A percentile compares a stretch with the other conserved stretches of the same genome.
phyloP scores from a whole-genome alignment of 2,329 filamentous ascomycete genomes.

The Graphiopsis chlorocephala region DNA sequence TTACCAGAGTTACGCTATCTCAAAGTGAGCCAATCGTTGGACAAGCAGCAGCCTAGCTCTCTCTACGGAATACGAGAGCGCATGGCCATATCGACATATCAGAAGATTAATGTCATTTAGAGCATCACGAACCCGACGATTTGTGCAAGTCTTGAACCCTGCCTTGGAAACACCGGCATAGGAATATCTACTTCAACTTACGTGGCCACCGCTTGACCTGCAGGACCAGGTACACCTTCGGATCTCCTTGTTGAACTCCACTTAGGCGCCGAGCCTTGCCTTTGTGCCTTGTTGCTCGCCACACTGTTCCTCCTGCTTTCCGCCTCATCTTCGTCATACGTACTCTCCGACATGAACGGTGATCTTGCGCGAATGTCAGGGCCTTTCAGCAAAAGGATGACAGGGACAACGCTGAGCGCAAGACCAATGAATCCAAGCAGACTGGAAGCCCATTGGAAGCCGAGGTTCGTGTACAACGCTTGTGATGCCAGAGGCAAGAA shows the following conservation, averaged over 20 bases:
- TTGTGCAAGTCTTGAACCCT: background rate
- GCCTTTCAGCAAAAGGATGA: constrained; percentile 37
- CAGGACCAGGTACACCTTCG: constrained; percentile 7
- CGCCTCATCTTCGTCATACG: constrained; percentile 27
- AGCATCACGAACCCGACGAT: background rate
- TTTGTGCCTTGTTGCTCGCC: constrained; percentile 11
- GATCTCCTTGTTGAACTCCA: constrained; percentile 12
- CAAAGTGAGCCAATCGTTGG: background rate
- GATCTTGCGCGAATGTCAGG: constrained; percentile 26
- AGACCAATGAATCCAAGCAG: constrained; percentile 40
- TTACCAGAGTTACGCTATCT: background rate
- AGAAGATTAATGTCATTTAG: background rate
- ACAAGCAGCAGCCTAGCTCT: background rate
- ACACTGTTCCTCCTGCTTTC: constrained; percentile 23
- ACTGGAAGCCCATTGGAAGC: constrained; percentile 34
- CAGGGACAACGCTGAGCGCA: constrained; percentile 37
- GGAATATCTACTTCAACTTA: background rate
- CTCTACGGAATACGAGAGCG: background rate
- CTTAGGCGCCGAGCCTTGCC: constrained; percentile 1
- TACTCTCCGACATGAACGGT: constrained; percentile 31
- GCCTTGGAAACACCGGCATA: background rate
- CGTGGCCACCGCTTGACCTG: constrained; percentile 7
- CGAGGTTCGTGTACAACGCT: constrained; percentile 33
- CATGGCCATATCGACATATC: background rate
- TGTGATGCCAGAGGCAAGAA: constrained; percentile 34